Conservation (phyloP, 2,329 filamentous ascomycete species). For the Ilyonectria mors-panacis region DNA sequence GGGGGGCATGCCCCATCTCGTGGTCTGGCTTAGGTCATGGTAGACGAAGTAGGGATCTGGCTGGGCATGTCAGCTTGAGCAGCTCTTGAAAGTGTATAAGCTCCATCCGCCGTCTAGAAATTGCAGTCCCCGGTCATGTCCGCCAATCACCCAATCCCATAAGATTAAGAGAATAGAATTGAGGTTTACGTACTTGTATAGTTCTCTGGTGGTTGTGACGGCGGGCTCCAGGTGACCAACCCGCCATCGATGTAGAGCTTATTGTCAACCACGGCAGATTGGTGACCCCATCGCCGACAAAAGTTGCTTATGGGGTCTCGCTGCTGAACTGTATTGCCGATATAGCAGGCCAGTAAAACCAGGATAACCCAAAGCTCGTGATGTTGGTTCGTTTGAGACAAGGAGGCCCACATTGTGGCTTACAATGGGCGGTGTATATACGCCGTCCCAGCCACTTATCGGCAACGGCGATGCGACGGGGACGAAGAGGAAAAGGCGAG, state of each 20-base stretch:
- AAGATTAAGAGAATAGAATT: too few species aligned
- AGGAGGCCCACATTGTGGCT: conserved; percentile 45
- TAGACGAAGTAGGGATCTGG: conserved; percentile 61
- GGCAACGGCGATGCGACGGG: conserved; percentile 29
- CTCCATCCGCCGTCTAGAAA: too few species aligned
- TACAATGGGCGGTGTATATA: conserved; percentile 38
- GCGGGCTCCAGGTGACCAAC: conserved; percentile 65
- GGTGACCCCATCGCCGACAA: conserved; percentile 70
- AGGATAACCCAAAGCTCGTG: conserved; percentile 36
- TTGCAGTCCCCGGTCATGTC: background rate
- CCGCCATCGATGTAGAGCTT: conserved; percentile 76
- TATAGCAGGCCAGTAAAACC: conserved; percentile 40
- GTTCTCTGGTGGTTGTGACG: conserved; percentile 63
- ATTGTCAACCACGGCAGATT: conserved; percentile 71
- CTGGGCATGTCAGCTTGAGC: background rate
- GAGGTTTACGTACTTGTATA: conserved; percentile 66
- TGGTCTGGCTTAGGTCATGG: conserved; percentile 66
- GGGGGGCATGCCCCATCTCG: conserved; percentile 63
- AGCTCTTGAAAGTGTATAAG: background rate
- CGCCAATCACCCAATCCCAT: too few species aligned
- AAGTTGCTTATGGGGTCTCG: conserved; percentile 69
- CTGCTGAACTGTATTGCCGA: conserved; percentile 51
- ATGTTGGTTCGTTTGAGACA: conserved; percentile 35
- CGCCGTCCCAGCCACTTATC: conserved; percentile 35
- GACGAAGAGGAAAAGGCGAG: conserved; percentile 33